Evolutionary conservation across 179 eudicot genomes (phyloP), one percentile per base, ranked within the genome.

Genomic region (Actinidia polygama): DNA sequence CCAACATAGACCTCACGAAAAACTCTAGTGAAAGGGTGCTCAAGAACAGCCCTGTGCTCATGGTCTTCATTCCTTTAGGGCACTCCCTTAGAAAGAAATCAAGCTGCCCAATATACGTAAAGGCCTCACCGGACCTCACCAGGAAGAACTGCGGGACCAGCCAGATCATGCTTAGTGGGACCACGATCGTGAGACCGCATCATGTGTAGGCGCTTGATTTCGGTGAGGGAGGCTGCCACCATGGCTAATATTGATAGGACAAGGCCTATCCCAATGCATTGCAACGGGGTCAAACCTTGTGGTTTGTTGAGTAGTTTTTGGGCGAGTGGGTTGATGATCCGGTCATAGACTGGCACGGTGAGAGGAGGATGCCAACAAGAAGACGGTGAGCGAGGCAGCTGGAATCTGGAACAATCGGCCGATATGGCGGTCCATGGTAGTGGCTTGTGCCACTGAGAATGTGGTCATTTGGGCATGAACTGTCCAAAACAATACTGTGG

Each of bases 381-480:
- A 95, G 46, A 85, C 95, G 9, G 97, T 92, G 75, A 95, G 84
- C 36, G 98, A 87, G 72, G 94, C 99, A 3, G 97, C 88, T 0
- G 97, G 99, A 85, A 95, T 94, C 70, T 91, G 76, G 83, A 95
- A 94, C 0, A 88, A 83, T 30, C 83, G 83, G 9, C 93, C 93
- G 0, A 95, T 82, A 88, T 83, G 91, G 69, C 98, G 93, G 86
- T 95, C 90, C 99, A 95, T 94, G 73, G 94, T 93, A 11, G 85
- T 79, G 51, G 99, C 94, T 75, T 94, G 97, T 26, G 98, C 87
- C 19, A 96, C 98, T 0, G 99, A 96, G 71, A 96, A 94, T 68
- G 98, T 96, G 24, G 97, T 92, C 98, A 95, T 94, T 83, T 95
- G 99, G 61, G 99, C 98, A 80, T 95, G 92, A 80, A 93, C 85